phyloP scores from a whole-genome alignment of 805 yeast genomes.

The Ogataea saltuana region DNA sequence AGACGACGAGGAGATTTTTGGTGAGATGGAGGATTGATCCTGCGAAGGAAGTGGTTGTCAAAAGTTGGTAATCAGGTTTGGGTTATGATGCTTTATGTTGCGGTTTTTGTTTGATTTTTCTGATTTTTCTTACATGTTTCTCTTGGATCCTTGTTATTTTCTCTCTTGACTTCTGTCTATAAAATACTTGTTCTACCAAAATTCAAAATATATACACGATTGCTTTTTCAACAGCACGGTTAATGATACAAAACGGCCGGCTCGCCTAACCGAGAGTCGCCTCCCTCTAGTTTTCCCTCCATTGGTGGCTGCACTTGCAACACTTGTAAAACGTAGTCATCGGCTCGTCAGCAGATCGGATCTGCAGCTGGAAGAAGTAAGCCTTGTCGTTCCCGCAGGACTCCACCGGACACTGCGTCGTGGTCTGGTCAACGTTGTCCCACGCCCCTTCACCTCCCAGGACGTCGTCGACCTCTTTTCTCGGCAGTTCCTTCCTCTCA shows the following conservation, averaged over 20 bases:
- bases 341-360: conserved; percentile 98
- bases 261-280: too few relatives aligned
- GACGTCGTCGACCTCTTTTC: conserved; percentile 94
- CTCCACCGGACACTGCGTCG: conserved; percentile 88
- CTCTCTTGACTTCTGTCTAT: conserved; percentile 2
- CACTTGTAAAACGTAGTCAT: conserved; percentile 98
- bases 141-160: background rate
- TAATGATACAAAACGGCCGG: too few relatives aligned
- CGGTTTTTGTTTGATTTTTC: too few relatives aligned
- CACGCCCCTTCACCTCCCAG: conserved; percentile 97
- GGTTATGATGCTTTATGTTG: too few relatives aligned
- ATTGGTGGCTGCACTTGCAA: conserved; percentile 87
- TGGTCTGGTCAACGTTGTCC: conserved; percentile 98
- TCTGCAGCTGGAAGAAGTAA: conserved; percentile 94
- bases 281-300: conserved; percentile 99
- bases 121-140: too few relatives aligned
- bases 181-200: conserved; percentile 5
- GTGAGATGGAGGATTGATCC: conserved; percentile 37
- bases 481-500: conserved; percentile 77
- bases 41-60: background rate
- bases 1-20: conserved; percentile 33
- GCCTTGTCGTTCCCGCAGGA: conserved; percentile 87
- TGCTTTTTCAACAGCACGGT: background rate
- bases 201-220: conserved; percentile 4
- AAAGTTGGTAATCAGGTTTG: too few relatives aligned